A percentile compares a stretch with the other conserved stretches of the same genome.
phyloP scores from a whole-genome alignment of 495 filamentous ascomycete species.

The Lophiotrema nucula region DNA sequence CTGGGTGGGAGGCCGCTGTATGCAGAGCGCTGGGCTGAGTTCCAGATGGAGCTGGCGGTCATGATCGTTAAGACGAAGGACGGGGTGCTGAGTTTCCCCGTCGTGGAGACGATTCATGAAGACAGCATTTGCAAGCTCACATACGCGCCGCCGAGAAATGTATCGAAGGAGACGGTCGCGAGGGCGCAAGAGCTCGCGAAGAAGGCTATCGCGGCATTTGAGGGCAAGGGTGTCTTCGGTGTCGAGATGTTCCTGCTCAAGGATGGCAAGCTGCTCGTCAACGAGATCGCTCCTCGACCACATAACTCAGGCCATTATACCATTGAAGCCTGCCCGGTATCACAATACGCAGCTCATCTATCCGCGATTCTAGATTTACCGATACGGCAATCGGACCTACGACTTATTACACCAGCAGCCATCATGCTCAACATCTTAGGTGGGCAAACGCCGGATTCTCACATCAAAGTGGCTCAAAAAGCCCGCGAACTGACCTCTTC shows the following conservation, averaged over 20 bases:
- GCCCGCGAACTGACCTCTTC: conserved; percentile 63
- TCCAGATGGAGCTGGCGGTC: conserved; percentile 83
- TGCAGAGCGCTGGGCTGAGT: conserved; percentile 87
- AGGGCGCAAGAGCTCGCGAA: conserved; percentile 74
- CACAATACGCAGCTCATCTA: conserved; percentile 89
- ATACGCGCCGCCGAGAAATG: conserved; percentile 75
- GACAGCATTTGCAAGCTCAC: conserved; percentile 94
- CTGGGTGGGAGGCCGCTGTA: conserved; percentile 75
- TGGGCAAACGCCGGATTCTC: conserved; percentile 65
- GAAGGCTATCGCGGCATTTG: conserved; percentile 73
- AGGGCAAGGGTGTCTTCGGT: conserved; percentile 90
- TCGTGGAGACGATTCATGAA: conserved; percentile 92
- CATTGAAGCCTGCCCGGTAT: conserved; percentile 87
- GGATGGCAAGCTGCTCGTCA: conserved; percentile 69
- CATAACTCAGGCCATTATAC: conserved; percentile 98
- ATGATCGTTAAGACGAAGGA: conserved; percentile 94
- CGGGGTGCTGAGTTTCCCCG: conserved; percentile 74
- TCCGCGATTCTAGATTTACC: conserved; percentile 80
- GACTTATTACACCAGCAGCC: conserved; percentile 55
- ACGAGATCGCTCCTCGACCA: conserved; percentile 91
- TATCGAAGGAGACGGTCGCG: conserved; percentile 59
- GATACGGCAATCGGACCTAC: conserved; percentile 58
- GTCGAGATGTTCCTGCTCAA: conserved; percentile 95
- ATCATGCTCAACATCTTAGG: conserved; percentile 99
- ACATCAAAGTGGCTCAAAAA: conserved; percentile 62